Conservation (phyloP, 2,329 filamentous ascomycete species). For the Sodiomyces alkalinus region DNA sequence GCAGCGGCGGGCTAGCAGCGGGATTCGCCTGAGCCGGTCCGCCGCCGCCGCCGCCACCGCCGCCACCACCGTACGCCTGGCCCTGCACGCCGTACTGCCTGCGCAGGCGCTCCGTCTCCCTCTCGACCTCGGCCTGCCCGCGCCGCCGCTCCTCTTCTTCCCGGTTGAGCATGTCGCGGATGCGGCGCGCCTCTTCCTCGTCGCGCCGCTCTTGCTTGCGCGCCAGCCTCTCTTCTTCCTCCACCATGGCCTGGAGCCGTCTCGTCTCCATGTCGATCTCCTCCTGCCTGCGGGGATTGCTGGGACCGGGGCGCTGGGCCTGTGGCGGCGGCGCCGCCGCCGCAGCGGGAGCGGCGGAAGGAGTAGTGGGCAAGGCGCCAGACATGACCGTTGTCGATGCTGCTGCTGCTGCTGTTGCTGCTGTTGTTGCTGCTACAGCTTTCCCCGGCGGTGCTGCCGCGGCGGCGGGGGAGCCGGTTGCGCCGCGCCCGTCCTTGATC, state of each 20-base stretch:
- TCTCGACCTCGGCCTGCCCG: slow-evolving; percentile 47
- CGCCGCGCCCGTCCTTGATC: slow-evolving; percentile 27
- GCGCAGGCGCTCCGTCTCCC: slow-evolving; percentile 69
- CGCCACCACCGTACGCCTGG: slow-evolving; percentile 18
- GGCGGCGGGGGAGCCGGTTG: slow-evolving; percentile 14
- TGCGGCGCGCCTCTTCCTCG: slow-evolving; percentile 29
- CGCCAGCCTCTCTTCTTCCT: slow-evolving; percentile 32
- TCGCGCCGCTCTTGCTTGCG: slow-evolving; percentile 38
- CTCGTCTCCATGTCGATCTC: slow-evolving; percentile 64
- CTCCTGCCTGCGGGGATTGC: slow-evolving; percentile 16
- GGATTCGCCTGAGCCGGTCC: slow-evolving; percentile 9
- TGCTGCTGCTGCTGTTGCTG: slow-evolving; percentile 10
- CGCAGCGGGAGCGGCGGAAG: slow-evolving; percentile 8
- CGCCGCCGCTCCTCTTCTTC: slow-evolving; percentile 46
- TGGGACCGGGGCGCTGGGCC: slow-evolving; percentile 11
- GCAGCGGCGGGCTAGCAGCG: slow-evolving; percentile 18
- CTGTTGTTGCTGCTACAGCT: slow-evolving; percentile 23
- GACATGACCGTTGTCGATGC: slow-evolving; percentile 29
- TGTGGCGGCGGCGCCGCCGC: too few relatives aligned
- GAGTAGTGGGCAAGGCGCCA: slow-evolving; percentile 19
- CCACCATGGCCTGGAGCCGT: slow-evolving; percentile 43
- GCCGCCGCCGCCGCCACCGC: slow-evolving; percentile 5
- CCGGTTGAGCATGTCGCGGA: slow-evolving; percentile 49
- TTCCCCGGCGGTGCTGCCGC: slow-evolving; percentile 10
- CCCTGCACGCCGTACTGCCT: slow-evolving; percentile 48